Evolutionary conservation across 768 basidiomycete genomes (phyloP), one percentile per base, ranked within the genome.

Genomic region (Boletus subcaerulescens): DNA sequence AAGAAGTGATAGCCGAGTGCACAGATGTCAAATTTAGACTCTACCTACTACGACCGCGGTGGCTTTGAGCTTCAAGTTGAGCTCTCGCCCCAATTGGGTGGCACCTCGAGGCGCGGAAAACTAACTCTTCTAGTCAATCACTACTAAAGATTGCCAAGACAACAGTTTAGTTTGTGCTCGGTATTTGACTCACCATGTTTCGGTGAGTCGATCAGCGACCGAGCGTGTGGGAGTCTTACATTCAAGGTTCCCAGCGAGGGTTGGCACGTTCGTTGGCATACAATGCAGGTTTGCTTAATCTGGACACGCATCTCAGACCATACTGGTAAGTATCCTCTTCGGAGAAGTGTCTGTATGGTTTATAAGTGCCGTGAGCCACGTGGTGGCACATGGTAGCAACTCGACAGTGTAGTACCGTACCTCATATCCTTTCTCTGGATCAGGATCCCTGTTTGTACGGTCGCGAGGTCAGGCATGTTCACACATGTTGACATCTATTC

Each of bases 201-300:
- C 14, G 13, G 33, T 35, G 33, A 11, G 33, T 35, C 13, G 12
- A 35, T 35, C 33, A 14, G 38, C 26, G 26, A 26, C 9, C 8
- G 29, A 29, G 29, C 29, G 2, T 8, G 18, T 39, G 38, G n/a
- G 12, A 18, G n/a, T 39, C 40, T 38, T 33, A 38, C 18, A 14
- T 0, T 44, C 29, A 29, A 29, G 9, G 29, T 29, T 32, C 15
- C 14, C 5, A 26, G 24, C 6, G 26, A 20, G 26, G 2, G 6
- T 41, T 35, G n/a, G 47, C 51, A 59, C 51, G 43, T 59, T 59
- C 50, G 50, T 59, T 45, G 39, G 32, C 6, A 12, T 41, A 12
- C 13, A 12, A 35, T 35, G 14, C 13, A 35, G 3, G 13, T 35
- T 35, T 5, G 11, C 33, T 14, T 11, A 14, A 35, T 47, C 40